Percentiles rank a stretch among this genome's conserved stretches.
These are phyloP conservation scores for Cryptosporidium viatorum DNA, from an alignment of 169 alveolate genomes.

Conservation along the genomic window DNA sequence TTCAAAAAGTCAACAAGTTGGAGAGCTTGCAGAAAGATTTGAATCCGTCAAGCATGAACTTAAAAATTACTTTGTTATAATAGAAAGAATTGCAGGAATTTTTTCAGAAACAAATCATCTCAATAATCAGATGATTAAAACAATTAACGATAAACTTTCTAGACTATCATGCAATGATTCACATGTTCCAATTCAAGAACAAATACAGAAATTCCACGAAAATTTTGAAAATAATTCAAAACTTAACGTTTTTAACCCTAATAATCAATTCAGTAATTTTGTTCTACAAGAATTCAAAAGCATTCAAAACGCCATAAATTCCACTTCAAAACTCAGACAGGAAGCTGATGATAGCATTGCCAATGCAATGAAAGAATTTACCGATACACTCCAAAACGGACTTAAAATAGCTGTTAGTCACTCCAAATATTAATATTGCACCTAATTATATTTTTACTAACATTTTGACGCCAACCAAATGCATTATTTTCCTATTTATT, in stretches of 20 bases:
- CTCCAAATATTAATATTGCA: conserved; percentile 11
- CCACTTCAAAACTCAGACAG: conserved; percentile 57
- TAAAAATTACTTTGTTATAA: background rate
- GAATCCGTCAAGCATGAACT: conserved; percentile 44
- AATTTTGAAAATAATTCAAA: conserved; percentile 61
- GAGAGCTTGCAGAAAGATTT: background rate
- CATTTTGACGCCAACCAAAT: background rate
- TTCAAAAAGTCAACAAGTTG: conserved; percentile 13
- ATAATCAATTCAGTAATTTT: conserved; percentile 61
- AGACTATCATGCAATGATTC: conserved; percentile 16
- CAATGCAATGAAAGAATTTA: conserved; percentile 67
- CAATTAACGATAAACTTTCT: conserved; percentile 41
- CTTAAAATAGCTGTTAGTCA: conserved; percentile 63
- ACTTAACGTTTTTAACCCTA: conserved; percentile 41
- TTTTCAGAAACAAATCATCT: conserved; percentile 30
- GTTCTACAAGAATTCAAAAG: conserved; percentile 59
- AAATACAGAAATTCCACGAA: conserved; percentile 35
- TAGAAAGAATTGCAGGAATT: conserved; percentile 30
- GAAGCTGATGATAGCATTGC: conserved; percentile 72
- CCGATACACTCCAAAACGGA: conserved; percentile 71
- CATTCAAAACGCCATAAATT: conserved; percentile 38
- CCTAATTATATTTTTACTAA: background rate
- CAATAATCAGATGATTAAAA: conserved; percentile 34
- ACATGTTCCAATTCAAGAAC: conserved; percentile 10
- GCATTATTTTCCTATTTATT: background rate